Percentiles rank a stretch among this genome's conserved stretches.
Evolutionary conservation across 345 rosid species (phyloP).

Genomic region (Draba incana): DNA sequence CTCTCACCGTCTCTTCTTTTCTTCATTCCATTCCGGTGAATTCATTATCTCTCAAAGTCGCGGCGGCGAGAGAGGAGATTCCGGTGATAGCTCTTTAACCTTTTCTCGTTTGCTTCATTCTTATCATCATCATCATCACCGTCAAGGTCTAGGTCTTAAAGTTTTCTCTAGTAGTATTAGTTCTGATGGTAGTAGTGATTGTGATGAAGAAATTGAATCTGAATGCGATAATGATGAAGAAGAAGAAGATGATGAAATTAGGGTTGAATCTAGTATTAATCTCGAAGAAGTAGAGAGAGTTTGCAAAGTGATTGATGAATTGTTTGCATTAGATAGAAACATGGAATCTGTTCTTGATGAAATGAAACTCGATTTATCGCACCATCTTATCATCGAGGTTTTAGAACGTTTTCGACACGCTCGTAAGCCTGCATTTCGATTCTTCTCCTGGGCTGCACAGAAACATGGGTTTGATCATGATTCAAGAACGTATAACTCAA

Average conservation of each 20-base stretch:
- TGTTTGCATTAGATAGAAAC: constrained; percentile 78
- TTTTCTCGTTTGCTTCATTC: constrained; percentile 57
- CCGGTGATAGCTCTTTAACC: constrained; percentile 56
- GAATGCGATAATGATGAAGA: constrained; percentile 34
- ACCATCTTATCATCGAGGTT: constrained; percentile 62
- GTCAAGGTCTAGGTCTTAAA: constrained; percentile 48
- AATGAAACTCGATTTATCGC: constrained; percentile 56
- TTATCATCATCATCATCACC: constrained; percentile 48
- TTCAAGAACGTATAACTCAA: constrained; percentile 72
- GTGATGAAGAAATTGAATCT: constrained; percentile 24
- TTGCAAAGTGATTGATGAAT: constrained; percentile 87
- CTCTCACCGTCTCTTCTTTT: background rate
- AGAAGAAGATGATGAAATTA: constrained; percentile 23
- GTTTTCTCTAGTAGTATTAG: constrained; percentile 43
- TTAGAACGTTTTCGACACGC: constrained; percentile 72
- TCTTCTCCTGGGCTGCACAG: constrained; percentile 84
- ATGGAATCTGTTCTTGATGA: constrained; percentile 93
- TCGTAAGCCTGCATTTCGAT: constrained; percentile 82
- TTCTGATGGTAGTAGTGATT: constrained; percentile 7
- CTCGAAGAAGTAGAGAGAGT: constrained; percentile 65
- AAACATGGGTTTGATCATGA: constrained; percentile 62
- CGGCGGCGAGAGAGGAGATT: constrained; percentile 31
- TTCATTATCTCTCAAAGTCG: constrained; percentile 46
- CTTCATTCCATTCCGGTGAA: constrained; percentile 41
- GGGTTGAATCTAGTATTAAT: constrained; percentile 41